phyloP scores from a whole-genome alignment of 2,329 filamentous ascomycete genomes.

The Colletotrichum higginsianum region DNA sequence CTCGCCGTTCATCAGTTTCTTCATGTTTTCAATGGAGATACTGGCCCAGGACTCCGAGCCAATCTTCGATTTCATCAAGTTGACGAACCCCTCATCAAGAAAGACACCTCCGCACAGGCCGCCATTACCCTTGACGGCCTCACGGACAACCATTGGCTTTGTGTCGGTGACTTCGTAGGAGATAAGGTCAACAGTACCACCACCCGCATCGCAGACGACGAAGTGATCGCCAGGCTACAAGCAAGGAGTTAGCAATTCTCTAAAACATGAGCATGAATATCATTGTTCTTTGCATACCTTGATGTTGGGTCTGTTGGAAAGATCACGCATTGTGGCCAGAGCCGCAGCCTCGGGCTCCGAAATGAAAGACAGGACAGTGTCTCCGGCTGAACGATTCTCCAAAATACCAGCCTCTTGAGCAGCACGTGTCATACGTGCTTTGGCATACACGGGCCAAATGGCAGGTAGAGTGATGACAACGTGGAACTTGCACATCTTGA shows the following conservation, averaged over 20 bases:
- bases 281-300: constrained; percentile 33
- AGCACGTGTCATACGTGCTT: constrained; percentile 55
- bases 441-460: constrained; percentile 60
- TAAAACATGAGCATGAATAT: too few relatives aligned
- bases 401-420: constrained; percentile 55
- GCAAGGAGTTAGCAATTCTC: too few relatives aligned
- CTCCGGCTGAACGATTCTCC: constrained; percentile 43
- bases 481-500: constrained; percentile 49
- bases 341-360: constrained; percentile 64
- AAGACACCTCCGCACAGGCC: constrained; percentile 58
- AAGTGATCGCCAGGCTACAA: constrained; percentile 45
- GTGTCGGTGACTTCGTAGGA: constrained; percentile 51
- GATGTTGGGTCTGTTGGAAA: constrained; percentile 45
- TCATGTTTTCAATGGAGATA: not conserved
- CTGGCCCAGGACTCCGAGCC: not conserved
- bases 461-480: constrained; percentile 61
- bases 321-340: constrained; percentile 53
- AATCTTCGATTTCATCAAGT: constrained; percentile 48
- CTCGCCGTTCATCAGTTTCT: constrained; percentile 38
- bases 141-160: constrained; percentile 50
- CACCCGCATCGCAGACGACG: constrained; percentile 55
- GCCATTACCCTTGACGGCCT: constrained; percentile 57
- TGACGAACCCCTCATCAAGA: constrained; percentile 56
- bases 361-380: constrained; percentile 54
- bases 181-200: constrained; percentile 58